These are phyloP conservation scores for Thalassiosira hispida DNA, from an alignment of 352 stramenopile species.

Conservation along the genomic window DNA sequence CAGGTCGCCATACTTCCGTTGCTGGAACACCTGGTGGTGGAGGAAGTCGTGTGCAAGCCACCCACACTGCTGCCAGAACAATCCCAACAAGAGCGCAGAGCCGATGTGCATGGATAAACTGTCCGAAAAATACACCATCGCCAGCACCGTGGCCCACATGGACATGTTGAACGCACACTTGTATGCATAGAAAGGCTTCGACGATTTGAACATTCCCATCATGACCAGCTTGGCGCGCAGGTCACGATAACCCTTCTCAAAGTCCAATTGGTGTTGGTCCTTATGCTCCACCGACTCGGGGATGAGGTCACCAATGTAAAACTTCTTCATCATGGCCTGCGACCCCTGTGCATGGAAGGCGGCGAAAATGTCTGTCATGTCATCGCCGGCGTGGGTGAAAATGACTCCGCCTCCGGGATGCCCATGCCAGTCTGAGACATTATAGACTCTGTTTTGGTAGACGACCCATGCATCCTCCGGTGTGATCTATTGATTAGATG, in stretches of 20 bases:
- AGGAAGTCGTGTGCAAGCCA: conserved; percentile 97
- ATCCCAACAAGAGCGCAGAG: conserved; percentile 90
- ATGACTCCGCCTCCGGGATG: conserved; percentile 91
- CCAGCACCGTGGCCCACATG: conserved; percentile 88
- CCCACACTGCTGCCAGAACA: conserved; percentile 98
- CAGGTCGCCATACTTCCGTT: conserved; percentile 92
- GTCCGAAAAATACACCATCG: conserved; percentile 90
- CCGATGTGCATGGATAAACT: conserved; percentile 90
- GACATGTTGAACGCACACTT: conserved; percentile 93
- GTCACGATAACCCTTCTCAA: conserved; percentile 95
- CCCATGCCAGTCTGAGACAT: conserved; percentile 86
- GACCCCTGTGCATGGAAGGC: conserved; percentile 95
- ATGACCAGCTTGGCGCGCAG: conserved; percentile 93
- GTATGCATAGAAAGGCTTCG: conserved; percentile 92
- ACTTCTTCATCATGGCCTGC: conserved; percentile 94
- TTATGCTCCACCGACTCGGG: conserved; percentile 80
- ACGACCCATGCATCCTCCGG: conserved; percentile 96
- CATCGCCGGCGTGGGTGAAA: conserved; percentile 96
- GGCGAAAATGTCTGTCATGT: conserved; percentile 98
- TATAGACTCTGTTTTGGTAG: conserved; percentile 88
- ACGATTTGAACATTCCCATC: conserved; percentile 93
- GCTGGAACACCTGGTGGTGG: conserved; percentile 97
- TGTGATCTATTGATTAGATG: conserved; percentile 78
- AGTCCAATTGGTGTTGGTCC: conserved; percentile 87
- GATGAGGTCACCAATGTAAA: conserved; percentile 96